Evolutionary conservation across 106 monocot genomes (phyloP).

Genomic region (Chionographis japonica): DNA sequence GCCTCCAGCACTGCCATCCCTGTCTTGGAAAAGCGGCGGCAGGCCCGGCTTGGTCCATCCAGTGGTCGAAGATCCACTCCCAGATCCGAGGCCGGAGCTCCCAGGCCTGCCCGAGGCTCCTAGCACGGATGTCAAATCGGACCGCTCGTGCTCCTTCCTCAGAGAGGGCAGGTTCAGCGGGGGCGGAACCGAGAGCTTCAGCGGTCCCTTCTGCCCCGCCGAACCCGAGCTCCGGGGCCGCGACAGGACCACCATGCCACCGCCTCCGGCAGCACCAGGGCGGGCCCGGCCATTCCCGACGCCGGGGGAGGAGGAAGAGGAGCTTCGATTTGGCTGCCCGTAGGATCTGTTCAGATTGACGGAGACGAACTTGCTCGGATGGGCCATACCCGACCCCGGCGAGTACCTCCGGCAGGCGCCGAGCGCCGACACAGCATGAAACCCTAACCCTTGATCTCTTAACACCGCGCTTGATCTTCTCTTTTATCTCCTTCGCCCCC

Average conservation of each 20-base stretch:
- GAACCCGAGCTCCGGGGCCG: constrained; percentile 41
- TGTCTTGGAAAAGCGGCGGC: not conserved
- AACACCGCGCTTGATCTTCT: too few relatives aligned
- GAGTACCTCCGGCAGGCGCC: too few relatives aligned
- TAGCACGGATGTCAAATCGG: constrained; percentile 30
- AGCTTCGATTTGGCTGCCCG: constrained; percentile 23
- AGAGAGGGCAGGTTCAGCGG: constrained; percentile 90
- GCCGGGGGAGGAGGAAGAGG: not conserved
- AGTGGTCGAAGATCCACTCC: constrained; percentile 31
- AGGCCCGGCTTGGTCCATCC: constrained; percentile 76
- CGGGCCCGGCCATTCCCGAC: not conserved
- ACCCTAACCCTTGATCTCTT: constrained; percentile 7
- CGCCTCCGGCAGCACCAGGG: constrained; percentile 18
- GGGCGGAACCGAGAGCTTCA: constrained; percentile 72
- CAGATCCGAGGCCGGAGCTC: constrained; percentile 42
- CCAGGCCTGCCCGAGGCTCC: constrained; percentile 28
- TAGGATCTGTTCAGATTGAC: constrained; percentile 92
- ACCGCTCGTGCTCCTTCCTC: constrained; percentile 81
- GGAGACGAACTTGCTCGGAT: constrained; percentile 77
- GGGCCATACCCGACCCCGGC: constrained; percentile 45
- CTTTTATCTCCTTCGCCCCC: too few relatives aligned
- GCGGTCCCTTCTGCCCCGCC: constrained; percentile 25
- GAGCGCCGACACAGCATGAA: constrained; percentile 10
- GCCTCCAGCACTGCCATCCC: not conserved
- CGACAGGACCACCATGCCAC: constrained; percentile 86